phyloP scores from a whole-genome alignment of 371 early-diverging fungal genomes.

The Syncephalastrum monosporum region DNA sequence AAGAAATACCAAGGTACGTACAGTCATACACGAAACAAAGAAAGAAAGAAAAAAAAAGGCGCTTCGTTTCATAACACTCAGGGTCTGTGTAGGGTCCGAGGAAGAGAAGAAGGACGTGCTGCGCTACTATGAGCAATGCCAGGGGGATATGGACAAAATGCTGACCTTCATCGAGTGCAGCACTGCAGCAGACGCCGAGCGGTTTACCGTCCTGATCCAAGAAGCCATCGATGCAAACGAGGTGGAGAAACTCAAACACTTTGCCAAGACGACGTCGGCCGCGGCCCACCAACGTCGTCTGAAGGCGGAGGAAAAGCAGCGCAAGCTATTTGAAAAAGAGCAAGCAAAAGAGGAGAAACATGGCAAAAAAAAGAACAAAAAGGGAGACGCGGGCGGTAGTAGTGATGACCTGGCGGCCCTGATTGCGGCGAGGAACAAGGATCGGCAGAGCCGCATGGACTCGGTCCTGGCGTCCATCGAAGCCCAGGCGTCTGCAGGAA shows the following conservation, averaged over 20 bases:
- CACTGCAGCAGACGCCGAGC: slow-evolving; percentile 64
- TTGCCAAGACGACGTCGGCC: slow-evolving; percentile 52
- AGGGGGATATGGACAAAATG: slow-evolving; percentile 79
- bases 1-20: slow-evolving; percentile 62
- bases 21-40: no score
- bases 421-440: slow-evolving; percentile 38
- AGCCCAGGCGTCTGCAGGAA: slow-evolving; percentile 13
- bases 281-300: slow-evolving; percentile 53
- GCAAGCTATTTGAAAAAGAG: slow-evolving; percentile 43
- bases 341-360: slow-evolving; percentile 46
- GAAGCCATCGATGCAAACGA: slow-evolving; percentile 60
- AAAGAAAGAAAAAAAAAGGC: no score
- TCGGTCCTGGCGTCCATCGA: slow-evolving; percentile 49
- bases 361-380: slow-evolving; percentile 25
- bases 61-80: not conserved
- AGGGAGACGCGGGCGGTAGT: slow-evolving; percentile 10
- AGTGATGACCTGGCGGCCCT: slow-evolving; percentile 45
- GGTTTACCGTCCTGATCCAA: slow-evolving; percentile 67
- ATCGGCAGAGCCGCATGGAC: slow-evolving; percentile 44
- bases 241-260: slow-evolving; percentile 49
- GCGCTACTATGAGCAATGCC: slow-evolving; percentile 58
- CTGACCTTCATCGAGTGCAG: slow-evolving; percentile 64
- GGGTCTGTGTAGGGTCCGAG: slow-evolving; percentile 57
- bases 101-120: slow-evolving; percentile 83
- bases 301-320: slow-evolving; percentile 51